These are phyloP conservation scores for Aspergillus sp. DNA, from an alignment of 2,329 filamentous ascomycete species.

Conservation along the genomic window DNA sequence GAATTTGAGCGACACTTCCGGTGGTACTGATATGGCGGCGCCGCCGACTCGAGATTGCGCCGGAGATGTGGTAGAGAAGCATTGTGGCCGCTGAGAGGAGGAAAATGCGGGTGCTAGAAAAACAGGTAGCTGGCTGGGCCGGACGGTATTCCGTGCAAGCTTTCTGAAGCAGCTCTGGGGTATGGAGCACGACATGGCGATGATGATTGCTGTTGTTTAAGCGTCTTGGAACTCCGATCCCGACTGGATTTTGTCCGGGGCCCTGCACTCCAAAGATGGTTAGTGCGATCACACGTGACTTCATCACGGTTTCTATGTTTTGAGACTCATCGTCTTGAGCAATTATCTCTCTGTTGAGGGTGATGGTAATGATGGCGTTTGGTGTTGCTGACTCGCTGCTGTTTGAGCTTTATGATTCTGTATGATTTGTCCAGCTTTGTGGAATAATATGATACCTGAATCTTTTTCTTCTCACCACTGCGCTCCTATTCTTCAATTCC, in stretches of 20 bases:
- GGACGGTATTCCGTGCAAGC: slow-evolving; percentile 45
- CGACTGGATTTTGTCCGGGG: slow-evolving; percentile 28
- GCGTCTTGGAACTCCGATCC: slow-evolving; percentile 18
- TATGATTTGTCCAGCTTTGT: neutral
- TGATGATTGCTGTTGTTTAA: slow-evolving; percentile 16
- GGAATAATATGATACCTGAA: neutral
- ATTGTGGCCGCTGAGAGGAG: slow-evolving; percentile 37
- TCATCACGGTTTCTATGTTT: neutral
- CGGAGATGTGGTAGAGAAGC: slow-evolving; percentile 68
- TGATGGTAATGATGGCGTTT: neutral
- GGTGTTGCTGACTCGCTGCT: neutral
- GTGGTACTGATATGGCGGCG: slow-evolving; percentile 73
- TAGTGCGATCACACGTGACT: slow-evolving; percentile 16
- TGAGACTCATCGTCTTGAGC: neutral
- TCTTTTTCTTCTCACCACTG: neutral
- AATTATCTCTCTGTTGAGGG: neutral
- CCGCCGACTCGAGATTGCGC: slow-evolving; percentile 79
- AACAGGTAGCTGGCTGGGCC: slow-evolving; percentile 56
- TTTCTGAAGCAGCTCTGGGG: slow-evolving; percentile 58
- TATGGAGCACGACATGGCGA: slow-evolving; percentile 60
- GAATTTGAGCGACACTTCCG: slow-evolving; percentile 69
- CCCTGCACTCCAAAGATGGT: slow-evolving; percentile 9
- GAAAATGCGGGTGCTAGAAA: slow-evolving; percentile 71
- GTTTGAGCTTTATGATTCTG: neutral
- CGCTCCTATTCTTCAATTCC: neutral